These are phyloP conservation scores for Lactifluus echinatus DNA, from an alignment of 768 basidiomycete genomes.

Conservation along the genomic window DNA sequence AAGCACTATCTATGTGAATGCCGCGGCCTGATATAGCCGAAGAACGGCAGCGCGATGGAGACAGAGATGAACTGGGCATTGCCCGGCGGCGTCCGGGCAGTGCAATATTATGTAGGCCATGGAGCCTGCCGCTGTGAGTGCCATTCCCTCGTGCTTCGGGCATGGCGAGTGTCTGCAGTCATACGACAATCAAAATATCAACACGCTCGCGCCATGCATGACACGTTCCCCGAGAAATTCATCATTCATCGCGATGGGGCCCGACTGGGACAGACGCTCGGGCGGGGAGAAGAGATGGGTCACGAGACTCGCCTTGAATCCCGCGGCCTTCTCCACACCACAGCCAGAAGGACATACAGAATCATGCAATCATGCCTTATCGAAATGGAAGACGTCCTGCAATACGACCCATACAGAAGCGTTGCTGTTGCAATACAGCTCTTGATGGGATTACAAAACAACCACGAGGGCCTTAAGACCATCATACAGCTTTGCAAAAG, in stretches of 20 bases:
- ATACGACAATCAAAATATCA: background rate
- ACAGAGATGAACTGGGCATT: background rate
- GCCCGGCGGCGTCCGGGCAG: background rate
- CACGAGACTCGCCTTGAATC: background rate
- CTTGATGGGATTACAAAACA: background rate
- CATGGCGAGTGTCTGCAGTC: background rate
- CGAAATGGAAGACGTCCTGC: background rate
- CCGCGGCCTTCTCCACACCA: background rate
- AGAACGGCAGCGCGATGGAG: background rate
- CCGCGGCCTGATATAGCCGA: background rate
- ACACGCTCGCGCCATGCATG: background rate
- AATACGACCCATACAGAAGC: background rate
- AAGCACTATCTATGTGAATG: no score
- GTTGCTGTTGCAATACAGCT: background rate
- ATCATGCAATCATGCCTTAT: no score
- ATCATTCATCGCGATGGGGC: background rate
- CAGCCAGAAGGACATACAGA: background rate
- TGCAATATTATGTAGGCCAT: no score
- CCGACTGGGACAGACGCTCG: background rate
- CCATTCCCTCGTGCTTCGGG: background rate
- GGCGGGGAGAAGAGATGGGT: background rate
- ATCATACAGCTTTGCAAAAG: background rate
- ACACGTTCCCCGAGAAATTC: background rate
- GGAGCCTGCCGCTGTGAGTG: no score
- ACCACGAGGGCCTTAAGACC: no score